Evolutionary conservation across 1,284 basidiomycete species (phyloP).

Genomic region (Ceratobasidium sp.): DNA sequence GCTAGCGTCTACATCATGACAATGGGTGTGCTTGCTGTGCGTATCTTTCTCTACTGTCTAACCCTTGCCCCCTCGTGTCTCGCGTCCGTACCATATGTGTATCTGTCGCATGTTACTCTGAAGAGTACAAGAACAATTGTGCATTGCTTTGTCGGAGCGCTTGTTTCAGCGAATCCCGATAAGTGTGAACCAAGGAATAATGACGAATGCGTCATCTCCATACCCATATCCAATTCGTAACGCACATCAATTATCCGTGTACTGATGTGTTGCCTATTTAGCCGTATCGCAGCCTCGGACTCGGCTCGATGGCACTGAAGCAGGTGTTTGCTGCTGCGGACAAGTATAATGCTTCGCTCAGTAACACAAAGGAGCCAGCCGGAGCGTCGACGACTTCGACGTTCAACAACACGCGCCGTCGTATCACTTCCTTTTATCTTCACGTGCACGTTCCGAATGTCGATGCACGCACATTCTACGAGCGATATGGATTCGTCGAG

Average conservation of each 20-base stretch:
- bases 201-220: not conserved
- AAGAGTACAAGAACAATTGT: constrained; percentile 19
- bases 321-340: constrained; percentile 67
- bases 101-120: constrained; percentile 35
- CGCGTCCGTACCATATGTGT: constrained; percentile 15
- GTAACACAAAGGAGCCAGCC: not conserved
- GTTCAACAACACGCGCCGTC: constrained; percentile 42
- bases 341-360: constrained; percentile 1
- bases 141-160: not conserved
- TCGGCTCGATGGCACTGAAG: constrained; percentile 72
- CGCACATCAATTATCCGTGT: not conserved
- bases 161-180: not conserved
- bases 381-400: constrained; percentile 28
- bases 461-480: constrained; percentile 76
- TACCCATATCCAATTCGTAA: not conserved
- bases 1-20: constrained; percentile 78
- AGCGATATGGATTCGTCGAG: constrained; percentile 75
- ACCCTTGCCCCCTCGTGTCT: constrained; percentile 21
- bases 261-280: constrained; percentile 46
- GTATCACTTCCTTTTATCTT: constrained; percentile 71
- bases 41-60: constrained; percentile 48
- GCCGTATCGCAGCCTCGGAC: constrained; percentile 76
- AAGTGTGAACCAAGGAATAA: not conserved
- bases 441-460: constrained; percentile 79
- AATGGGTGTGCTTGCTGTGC: constrained; percentile 80